phyloP scores from a whole-genome alignment of 2,329 filamentous ascomycete species.

The Ambrosiella cleistominuta region DNA sequence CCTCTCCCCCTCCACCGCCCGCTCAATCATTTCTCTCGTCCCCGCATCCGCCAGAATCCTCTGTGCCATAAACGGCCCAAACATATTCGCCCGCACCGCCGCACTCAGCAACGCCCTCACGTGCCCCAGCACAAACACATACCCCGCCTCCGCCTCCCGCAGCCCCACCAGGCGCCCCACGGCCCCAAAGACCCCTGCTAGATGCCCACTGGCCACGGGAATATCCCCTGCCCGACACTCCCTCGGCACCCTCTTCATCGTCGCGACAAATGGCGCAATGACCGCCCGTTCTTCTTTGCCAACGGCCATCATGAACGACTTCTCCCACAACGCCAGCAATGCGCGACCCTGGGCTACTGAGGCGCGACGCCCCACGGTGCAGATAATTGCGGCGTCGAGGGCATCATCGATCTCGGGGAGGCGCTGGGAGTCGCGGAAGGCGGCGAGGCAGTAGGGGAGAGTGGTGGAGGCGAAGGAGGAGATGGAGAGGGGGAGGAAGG shows the following conservation, averaged over 20 bases:
- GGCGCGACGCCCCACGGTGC: constrained; percentile 61
- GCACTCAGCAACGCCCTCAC: constrained; percentile 61
- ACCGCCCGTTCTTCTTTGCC: neutral
- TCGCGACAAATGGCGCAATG: constrained; percentile 42
- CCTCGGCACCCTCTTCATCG: constrained; percentile 48
- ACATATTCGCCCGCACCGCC: constrained; percentile 57
- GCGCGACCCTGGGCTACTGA: constrained; percentile 61
- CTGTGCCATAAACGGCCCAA: constrained; percentile 69
- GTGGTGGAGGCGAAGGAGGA: constrained; percentile 53
- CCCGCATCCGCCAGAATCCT: constrained; percentile 45
- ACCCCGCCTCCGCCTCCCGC: constrained; percentile 43
- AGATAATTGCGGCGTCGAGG: constrained; percentile 59
- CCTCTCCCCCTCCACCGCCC: constrained; percentile 43
- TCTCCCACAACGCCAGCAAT: constrained; percentile 58
- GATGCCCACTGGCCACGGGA: constrained; percentile 44
- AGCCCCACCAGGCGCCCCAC: constrained; percentile 46
- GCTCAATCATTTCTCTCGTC: constrained; percentile 39
- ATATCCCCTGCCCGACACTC: constrained; percentile 41
- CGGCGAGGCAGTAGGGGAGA: constrained; percentile 57
- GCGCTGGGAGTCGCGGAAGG: constrained; percentile 34
- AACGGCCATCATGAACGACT: constrained; percentile 37
- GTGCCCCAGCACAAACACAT: constrained; percentile 61
- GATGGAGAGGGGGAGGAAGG: constrained; percentile 54
- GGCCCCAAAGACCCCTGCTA: constrained; percentile 53
- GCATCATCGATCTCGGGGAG: constrained; percentile 51